Evolutionary conservation across 306 rosid genomes (phyloP), one percentile per base, ranked within the genome.

Genomic region (Quillaja saponaria): DNA sequence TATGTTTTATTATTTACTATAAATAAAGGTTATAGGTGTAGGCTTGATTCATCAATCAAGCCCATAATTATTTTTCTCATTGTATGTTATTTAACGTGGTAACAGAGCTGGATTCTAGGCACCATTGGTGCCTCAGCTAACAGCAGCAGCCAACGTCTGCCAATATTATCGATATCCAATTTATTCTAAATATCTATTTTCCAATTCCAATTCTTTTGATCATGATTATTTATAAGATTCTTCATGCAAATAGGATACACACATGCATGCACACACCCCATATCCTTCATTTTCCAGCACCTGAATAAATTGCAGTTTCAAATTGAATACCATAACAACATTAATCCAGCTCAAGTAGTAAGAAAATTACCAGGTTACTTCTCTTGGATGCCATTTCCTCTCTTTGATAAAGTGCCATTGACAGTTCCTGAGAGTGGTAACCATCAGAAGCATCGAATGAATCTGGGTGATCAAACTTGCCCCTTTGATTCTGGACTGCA

Each of bases 391-490:
- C 72, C 72, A 82, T 75, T 72, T 78, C 95, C 63, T 89, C 90
- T 77, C 73, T 82, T 38, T 71, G 79, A 77, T 87, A 89, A 71
- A 81, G 85, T 17, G 85, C 82, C 68, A 74, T 25, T 0, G 99
- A 80, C 35, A 92, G 76, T 58, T 89, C 99, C 74, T 86, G 96
- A 0, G 99, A 92, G 67, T 89, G 96, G 72, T 89, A 92, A 58
- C 75, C 96, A 31, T 92, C 99, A 20, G 94, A 88, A 72, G 87
- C 86, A 77, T 92, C 99, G 68, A 92, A 89, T 4, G 99, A 92
- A 64, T 85, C 97, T 0, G 96, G 95, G 33, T 84, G 86, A 49
- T 82, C 99, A 85, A 92, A 87, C 84, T 75, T 89, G 57, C 86
- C 81, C 99, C 99, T 89, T 14, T 83, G 90, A 42, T 87, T 94